These are phyloP conservation scores for Phytopythium helicoides DNA, from an alignment of 352 stramenopile species.

Conservation along the genomic window DNA sequence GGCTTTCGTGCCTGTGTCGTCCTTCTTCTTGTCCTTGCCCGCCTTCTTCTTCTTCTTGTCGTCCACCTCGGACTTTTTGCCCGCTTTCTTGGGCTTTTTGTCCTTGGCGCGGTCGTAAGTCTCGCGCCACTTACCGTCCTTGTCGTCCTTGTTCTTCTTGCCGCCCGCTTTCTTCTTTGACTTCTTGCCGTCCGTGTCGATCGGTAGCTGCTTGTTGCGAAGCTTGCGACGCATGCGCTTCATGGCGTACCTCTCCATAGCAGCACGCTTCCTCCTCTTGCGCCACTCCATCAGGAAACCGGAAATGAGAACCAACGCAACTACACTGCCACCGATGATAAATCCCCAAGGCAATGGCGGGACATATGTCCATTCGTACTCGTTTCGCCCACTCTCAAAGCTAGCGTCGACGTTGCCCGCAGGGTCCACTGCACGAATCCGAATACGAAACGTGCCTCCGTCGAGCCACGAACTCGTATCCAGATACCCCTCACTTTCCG, in stretches of 20 bases:
- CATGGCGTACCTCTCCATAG: constrained; percentile 94
- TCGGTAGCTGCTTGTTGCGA: constrained; percentile 83
- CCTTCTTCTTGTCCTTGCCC: constrained; percentile 31
- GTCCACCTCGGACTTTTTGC: constrained; percentile 25
- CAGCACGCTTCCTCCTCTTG: constrained; percentile 85
- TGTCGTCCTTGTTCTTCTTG: constrained; percentile 20
- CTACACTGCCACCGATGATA: constrained; percentile 79
- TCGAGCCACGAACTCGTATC: constrained; percentile 54
- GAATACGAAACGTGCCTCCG: constrained; percentile 90
- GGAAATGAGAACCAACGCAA: constrained; percentile 73
- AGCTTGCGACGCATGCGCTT: constrained; percentile 94
- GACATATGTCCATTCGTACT: constrained; percentile 92
- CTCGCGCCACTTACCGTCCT: constrained; percentile 72
- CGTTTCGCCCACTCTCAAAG: constrained; percentile 85
- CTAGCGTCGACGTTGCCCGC: constrained; percentile 90
- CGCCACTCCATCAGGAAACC: constrained; percentile 90
- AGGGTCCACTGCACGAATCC: constrained; percentile 86
- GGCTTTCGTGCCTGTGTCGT: constrained; percentile 13
- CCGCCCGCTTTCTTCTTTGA: constrained; percentile 46
- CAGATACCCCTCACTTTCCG: constrained; percentile 58
- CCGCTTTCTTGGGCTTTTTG: constrained; percentile 34
- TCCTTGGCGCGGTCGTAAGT: constrained; percentile 71
- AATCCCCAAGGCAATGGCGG: constrained; percentile 87
- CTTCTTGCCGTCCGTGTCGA: constrained; percentile 67
- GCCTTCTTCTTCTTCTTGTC: constrained; percentile 36